Base-by-base conservation (phyloP, 75 land plant genomes). In the Pinus taeda region DNA sequence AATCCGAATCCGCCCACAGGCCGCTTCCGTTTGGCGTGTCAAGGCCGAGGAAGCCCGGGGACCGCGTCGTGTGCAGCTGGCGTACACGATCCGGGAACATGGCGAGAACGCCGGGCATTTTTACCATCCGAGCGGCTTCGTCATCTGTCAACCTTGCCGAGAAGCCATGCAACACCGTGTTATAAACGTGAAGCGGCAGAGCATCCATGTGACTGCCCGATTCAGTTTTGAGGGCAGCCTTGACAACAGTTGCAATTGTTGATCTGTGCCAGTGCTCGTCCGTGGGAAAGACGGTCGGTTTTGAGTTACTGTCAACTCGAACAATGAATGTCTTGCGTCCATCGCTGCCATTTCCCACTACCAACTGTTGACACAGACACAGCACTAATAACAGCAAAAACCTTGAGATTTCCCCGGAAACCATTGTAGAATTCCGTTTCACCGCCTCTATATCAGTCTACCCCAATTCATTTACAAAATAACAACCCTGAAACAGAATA, bases 1-100 rank as follows among this genome's bases (percentile, higher is more conserved):
- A 93, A 63, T 93, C 87, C 71, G 94, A 90, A 1, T 76, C 77
- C 36, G 95, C 92, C 98, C 93, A 91, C 29, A 97, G 84, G 55
- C 55, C 55, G 14, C 95, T 92, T 74, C 60, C n/a, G 45, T 79
- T 58, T 3, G 78, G 42, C 62, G 21, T 60, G 55, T 49, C 55
- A 21, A 97, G 82, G 24, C 92, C 89, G 0, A 93, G 81, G 76
- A 93, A 93, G 61, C 65, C 80, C 3, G 92, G 86, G 0, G 96
- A 82, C 66, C 83, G 92, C 18, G 98, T 93, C 15, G 97, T 91
- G 77, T 84, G 85, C 11, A 85, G 72, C 61, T 81, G 79, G 22
- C 82, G 90, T 20, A 72, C 71, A 3, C 15, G 78, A 59, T 91
- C 93, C 1, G 90, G 93, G 24, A 81, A 14, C 42, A 91, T 82